Conservation (phyloP, 768 basidiomycete genomes). For the Boletus patriciae region DNA sequence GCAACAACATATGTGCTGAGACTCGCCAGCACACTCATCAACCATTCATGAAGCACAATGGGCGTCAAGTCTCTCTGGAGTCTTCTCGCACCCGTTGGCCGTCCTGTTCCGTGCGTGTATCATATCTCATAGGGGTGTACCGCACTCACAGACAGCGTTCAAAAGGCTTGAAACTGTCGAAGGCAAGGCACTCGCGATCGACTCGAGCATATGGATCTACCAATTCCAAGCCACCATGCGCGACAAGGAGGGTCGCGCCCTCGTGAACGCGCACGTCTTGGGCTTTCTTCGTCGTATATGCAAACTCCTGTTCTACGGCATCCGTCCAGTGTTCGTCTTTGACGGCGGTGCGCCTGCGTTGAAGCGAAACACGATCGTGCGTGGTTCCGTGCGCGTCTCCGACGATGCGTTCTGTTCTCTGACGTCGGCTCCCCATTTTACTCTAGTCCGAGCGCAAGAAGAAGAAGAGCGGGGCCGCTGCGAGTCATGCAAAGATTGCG, state of each 20-base stretch:
- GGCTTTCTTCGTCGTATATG: slow-evolving; percentile 88
- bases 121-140: background rate
- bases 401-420: slow-evolving; percentile 7
- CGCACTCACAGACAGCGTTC: slow-evolving; percentile 5
- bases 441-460: slow-evolving; percentile 78
- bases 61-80: slow-evolving; percentile 98
- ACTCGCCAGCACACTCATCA: background rate
- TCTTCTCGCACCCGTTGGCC: slow-evolving; percentile 87
- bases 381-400: slow-evolving; percentile 26
- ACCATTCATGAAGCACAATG: slow-evolving; percentile 46
- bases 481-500: slow-evolving; percentile 82
- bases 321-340: slow-evolving; percentile 98
- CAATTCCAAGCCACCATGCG: slow-evolving; percentile 99
- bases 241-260: slow-evolving; percentile 88
- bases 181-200: slow-evolving; percentile 94
- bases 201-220: slow-evolving; percentile 99
- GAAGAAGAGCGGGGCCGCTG: slow-evolving; percentile 88
- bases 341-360: slow-evolving; percentile 93
- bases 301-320: slow-evolving; percentile 95
- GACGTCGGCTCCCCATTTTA: background rate
- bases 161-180: slow-evolving; percentile 92
- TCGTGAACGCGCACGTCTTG: slow-evolving; percentile 92
- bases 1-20: background rate
- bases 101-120: slow-evolving; percentile 79
- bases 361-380: slow-evolving; percentile 86